Conservation (phyloP, 257 asterid species). For the Solanum raphanifolium region DNA sequence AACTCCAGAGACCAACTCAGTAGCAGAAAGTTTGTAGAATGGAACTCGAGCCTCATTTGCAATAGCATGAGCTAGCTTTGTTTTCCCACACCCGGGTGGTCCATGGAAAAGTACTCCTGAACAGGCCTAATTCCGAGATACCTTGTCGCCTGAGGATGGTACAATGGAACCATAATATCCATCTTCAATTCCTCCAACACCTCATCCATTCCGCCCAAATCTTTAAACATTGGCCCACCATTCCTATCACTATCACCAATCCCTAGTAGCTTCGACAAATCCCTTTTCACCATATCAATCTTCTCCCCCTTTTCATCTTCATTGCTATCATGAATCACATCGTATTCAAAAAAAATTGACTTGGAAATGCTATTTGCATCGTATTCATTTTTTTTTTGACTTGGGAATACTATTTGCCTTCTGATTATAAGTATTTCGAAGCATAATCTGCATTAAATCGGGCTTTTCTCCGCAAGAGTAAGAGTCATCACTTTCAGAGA, state of each 20-base stretch:
- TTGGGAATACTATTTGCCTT: constrained; percentile 11
- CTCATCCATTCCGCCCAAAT: constrained; percentile 72
- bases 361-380: too few species aligned
- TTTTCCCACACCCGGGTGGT: constrained; percentile 97
- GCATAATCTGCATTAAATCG: constrained; percentile 58
- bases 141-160: constrained; percentile 42
- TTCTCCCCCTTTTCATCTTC: constrained; percentile 16
- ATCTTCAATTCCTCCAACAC: constrained; percentile 59
- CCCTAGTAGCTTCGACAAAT: constrained; percentile 3
- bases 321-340: constrained; percentile 15
- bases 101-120: constrained; percentile 78
- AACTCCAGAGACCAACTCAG: constrained; percentile 88
- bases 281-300: too few species aligned
- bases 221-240: constrained; percentile 54
- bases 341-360: neutral
- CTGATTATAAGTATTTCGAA: constrained; percentile 35
- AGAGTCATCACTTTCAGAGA: neutral
- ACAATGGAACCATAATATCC: constrained; percentile 67
- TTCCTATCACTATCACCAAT: constrained; percentile 1
- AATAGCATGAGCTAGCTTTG: constrained; percentile 85
- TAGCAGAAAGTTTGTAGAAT: constrained; percentile 73
- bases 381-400: constrained; percentile 7
- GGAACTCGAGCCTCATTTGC: constrained; percentile 84
- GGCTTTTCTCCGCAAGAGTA: constrained; percentile 42
- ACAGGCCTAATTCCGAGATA: constrained; percentile 56